Base-by-base conservation (phyloP, 2,329 filamentous ascomycete species). In the Malbranchea zuffiana region DNA sequence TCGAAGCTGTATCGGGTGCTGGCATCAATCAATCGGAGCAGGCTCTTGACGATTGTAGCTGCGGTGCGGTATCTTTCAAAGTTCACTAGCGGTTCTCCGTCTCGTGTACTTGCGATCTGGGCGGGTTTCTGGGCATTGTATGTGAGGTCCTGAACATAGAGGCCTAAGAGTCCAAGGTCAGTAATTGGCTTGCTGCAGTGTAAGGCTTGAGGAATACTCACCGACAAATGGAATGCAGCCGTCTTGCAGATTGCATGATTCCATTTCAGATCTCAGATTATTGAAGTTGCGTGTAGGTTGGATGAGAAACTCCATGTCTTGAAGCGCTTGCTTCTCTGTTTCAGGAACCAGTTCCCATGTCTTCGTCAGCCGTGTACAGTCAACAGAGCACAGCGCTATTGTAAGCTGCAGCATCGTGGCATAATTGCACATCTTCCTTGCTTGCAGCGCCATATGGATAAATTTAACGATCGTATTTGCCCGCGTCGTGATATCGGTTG, bases 191-290 rank as follows among this genome's bases (percentile, higher is more conserved):
- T 12, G 7, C 24, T n/a, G 6, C 17, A 30, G 4, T 3, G 13
- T 24, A 26, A 13, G 8, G 5, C 18, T 12, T 15, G 13, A 16
- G 12, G 12, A 6, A 18, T 32, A 57, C 65, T 51, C 49, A 71
- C 69, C 75, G 44, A 80, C 72, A 53, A 80, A 79, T 3, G 75
- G 75, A 47, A 80, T 76, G 49, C 75, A 78, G 20, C 75, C 75
- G 24, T 73, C 68, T 30, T 75, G 72, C 7, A 69, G 55, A 42
- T 66, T 67, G 13, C 67, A 65, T 6, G 67, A 69, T 52, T 79
- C 75, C 75, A 80, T 80, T 50, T 79, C 75, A 6, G 68, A 58
- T 11, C 75, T 67, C 16, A 80, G 60, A 43, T 71, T 72, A 50
- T 75, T 63, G 50, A 80, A 80, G 49, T 80, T 80, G 36, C 71